Evolutionary conservation across 495 filamentous ascomycete genomes (phyloP).

Genomic region (Clavariopsis aquatica): DNA sequence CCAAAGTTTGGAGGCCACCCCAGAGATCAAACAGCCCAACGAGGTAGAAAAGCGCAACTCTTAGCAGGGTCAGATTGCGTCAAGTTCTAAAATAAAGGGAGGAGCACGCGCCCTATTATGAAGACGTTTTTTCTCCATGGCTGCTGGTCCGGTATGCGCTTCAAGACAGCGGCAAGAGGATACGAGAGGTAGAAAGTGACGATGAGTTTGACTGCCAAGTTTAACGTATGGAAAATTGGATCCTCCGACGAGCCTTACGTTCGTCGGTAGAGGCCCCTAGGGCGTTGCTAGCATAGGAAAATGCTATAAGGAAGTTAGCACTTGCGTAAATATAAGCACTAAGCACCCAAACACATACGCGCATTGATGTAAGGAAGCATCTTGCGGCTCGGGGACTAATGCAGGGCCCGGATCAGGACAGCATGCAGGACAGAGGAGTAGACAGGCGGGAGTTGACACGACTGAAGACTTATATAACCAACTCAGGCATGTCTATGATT

Average conservation of each 20-base stretch:
- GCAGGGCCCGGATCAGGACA: conserved; percentile 1
- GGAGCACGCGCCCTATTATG: conserved; percentile 64
- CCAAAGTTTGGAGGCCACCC: conserved; percentile 76
- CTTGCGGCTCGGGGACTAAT: conserved; percentile 20
- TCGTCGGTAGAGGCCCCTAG: conserved; percentile 86
- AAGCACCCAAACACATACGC: conserved; percentile 55
- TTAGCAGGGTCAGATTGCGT: conserved; percentile 33
- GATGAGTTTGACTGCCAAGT: conserved; percentile 83
- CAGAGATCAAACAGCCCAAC: conserved; percentile 95
- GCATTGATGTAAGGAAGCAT: conserved; percentile 89
- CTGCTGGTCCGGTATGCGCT: conserved; percentile 82
- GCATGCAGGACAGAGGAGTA: not conserved
- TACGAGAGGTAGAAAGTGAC: conserved; percentile 90
- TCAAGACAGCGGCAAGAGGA: conserved; percentile 83
- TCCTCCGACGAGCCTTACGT: conserved; percentile 56
- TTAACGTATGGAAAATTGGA: conserved; percentile 20
- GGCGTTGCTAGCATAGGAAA: conserved; percentile 61
- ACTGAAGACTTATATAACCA: not conserved
- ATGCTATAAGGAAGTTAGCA: conserved; percentile 56
- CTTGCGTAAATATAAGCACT: not conserved
- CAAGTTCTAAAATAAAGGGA: not conserved
- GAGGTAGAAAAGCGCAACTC: conserved; percentile 83
- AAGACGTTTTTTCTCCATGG: conserved; percentile 90
- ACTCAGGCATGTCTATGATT: not conserved
- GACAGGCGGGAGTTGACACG: not conserved